Evolutionary conservation across 1,284 basidiomycete species (phyloP).

Genomic region (Takashimella tepidaria): DNA sequence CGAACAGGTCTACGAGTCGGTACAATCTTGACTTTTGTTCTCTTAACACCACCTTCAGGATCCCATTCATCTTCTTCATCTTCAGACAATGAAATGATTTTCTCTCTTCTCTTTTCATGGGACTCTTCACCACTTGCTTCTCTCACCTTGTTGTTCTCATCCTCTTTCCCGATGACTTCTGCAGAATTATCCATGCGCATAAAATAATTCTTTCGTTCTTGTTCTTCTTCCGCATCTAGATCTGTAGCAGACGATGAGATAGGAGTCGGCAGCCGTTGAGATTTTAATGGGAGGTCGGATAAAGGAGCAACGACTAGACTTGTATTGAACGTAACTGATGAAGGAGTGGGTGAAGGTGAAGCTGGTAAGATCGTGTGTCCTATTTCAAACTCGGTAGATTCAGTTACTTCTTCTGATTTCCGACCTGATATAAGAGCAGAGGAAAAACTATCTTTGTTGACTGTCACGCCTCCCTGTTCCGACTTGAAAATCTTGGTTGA

Average conservation of each 20-base stretch:
- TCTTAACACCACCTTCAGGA: slow-evolving; percentile 22
- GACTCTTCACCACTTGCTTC: neutral
- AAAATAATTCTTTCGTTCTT: too few species aligned
- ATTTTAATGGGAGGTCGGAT: neutral
- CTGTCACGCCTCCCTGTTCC: too few species aligned
- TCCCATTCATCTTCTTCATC: slow-evolving; percentile 39
- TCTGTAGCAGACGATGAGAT: neutral
- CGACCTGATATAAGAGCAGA: neutral
- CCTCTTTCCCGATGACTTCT: neutral
- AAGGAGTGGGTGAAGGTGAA: neutral
- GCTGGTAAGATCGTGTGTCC: neutral
- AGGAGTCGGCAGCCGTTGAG: neutral
- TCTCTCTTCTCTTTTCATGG: slow-evolving; percentile 1
- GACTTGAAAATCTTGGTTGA: too few species aligned
- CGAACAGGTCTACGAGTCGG: slow-evolving; percentile 11
- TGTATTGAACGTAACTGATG: neutral
- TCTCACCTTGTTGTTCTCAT: neutral
- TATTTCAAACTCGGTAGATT: neutral
- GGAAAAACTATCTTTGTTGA: too few species aligned
- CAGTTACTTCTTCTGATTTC: neutral
- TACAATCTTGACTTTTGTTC: slow-evolving; percentile 23
- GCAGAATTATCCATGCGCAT: slow-evolving; percentile 3
- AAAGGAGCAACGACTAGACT: neutral
- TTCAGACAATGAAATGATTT: slow-evolving; percentile 26
- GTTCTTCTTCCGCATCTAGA: slow-evolving; percentile 1